Evolutionary conservation across 2,329 filamentous ascomycete species (phyloP).

Genomic region (Phyllosticta citriasiana): DNA sequence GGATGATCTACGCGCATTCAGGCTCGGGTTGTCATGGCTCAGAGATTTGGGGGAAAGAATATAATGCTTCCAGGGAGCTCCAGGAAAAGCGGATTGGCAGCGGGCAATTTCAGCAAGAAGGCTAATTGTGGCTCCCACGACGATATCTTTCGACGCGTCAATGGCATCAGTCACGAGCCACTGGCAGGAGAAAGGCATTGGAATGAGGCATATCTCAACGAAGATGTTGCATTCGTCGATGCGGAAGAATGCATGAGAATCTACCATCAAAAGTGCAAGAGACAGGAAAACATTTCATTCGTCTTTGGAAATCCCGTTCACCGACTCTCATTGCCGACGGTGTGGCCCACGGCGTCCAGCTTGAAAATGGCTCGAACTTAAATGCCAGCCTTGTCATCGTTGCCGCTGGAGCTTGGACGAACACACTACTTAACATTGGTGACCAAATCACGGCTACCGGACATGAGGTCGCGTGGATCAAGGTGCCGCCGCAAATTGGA

Average conservation of each 20-base stretch:
- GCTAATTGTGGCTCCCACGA: not conserved
- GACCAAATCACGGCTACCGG: conserved; percentile 4
- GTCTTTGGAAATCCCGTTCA: conserved; percentile 1
- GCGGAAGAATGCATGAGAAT: conserved; percentile 6
- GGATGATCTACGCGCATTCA: conserved; percentile 32
- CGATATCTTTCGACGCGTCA: conserved; percentile 6
- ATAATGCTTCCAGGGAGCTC: not conserved
- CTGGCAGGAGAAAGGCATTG: conserved; percentile 1
- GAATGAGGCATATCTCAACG: conserved; percentile 10
- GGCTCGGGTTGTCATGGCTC: conserved; percentile 1
- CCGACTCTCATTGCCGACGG: conserved; percentile 1
- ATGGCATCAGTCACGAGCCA: not conserved
- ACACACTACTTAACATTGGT: conserved; percentile 60
- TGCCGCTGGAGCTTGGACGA: conserved; percentile 81
- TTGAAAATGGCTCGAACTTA: conserved; percentile 41
- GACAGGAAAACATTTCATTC: conserved; percentile 2
- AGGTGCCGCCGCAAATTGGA: conserved; percentile 1
- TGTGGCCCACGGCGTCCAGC: conserved; percentile 41
- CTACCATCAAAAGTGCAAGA: not conserved
- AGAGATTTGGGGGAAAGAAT: conserved; percentile 8
- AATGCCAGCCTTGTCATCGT: conserved; percentile 65
- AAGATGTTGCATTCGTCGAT: conserved; percentile 9
- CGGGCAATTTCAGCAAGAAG: not conserved
- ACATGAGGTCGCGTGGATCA: conserved; percentile 10
- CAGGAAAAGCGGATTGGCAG: not conserved